Evolutionary conservation across 257 asterid genomes (phyloP), one percentile per base, ranked within the genome.

Genomic region (Cynanchum wilfordii): DNA sequence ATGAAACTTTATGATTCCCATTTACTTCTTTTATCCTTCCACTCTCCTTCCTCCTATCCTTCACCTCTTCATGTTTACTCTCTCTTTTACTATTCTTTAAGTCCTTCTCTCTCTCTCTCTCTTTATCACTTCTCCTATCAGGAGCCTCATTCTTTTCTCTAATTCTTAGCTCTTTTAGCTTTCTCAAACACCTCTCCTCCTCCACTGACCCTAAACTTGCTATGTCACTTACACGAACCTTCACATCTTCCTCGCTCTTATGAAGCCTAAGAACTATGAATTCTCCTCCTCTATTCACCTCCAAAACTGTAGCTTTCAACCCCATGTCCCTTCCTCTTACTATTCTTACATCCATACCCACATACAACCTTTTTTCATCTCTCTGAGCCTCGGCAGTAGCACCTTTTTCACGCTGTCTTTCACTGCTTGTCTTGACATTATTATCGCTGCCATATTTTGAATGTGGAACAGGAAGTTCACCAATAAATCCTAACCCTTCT

Each of bases 401-500:
- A 1, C 22, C 63, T 44, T 9, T 58, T 70, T 27, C 77, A 20
- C 50, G 58, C 22, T 62, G 59, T 20, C 50, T 82, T 45, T 68
- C 79, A 56, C 15, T 38, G 63, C 44, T 69, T 69, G 78, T 77
- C 45, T 66, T 83, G 56, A 51, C 80, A 60, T 50, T 74, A 56
- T 77, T 83, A 70, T 15, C 58, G 16, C 38, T 75, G 10, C 55
- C 24, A 5, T 27, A 67, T 72, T 68, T 80, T 5, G 65, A 36
- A 10, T 77, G 79, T 1, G 69, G 64, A 7, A 73, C 45, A 6
- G 10, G 45, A 40, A 40, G 65, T 42, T 78, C 87, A 44, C 82
- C 82, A 7, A 54, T 62, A 71, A 91, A 89, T 40, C 99, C 97
- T 68, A 91, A 50, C 65, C 99, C 99, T 71, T 90, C 99, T 75